Percentiles rank a stretch among this genome's conserved stretches.
Conservation (phyloP, 129 eudicot genomes). For the Flaveria sonorensis region DNA sequence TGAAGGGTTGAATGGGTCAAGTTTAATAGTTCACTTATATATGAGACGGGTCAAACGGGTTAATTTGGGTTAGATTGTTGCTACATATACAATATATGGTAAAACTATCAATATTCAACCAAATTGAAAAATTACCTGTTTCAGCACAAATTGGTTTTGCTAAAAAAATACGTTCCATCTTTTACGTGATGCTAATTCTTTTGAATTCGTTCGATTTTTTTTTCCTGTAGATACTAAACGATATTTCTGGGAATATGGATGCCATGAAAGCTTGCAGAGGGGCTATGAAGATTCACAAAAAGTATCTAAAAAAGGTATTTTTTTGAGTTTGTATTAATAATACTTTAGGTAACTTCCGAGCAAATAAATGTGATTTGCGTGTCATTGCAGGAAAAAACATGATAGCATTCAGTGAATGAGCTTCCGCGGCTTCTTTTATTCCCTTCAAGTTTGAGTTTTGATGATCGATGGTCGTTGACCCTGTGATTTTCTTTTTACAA, state of each 20-base stretch:
- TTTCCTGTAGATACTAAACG: slow-evolving; percentile 76
- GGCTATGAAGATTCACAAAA: slow-evolving; percentile 94
- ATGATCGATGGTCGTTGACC: slow-evolving; percentile 23
- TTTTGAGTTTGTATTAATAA: background rate
- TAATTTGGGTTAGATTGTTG: background rate
- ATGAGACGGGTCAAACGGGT: background rate
- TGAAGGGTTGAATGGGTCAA: background rate
- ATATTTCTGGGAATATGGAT: slow-evolving; percentile 78
- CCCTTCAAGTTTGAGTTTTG: slow-evolving; percentile 16
- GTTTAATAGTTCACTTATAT: no score
- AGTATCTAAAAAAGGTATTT: slow-evolving; percentile 71
- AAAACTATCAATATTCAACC: no score
- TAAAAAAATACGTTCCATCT: background rate
- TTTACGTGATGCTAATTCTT: background rate
- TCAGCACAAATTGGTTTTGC: background rate
- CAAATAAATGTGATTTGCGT: background rate
- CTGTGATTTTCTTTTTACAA: slow-evolving; percentile 22
- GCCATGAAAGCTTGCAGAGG: slow-evolving; percentile 81
- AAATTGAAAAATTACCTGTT: background rate
- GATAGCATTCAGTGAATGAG: slow-evolving; percentile 13
- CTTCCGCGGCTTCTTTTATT: slow-evolving; percentile 7
- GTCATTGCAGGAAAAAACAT: slow-evolving; percentile 21
- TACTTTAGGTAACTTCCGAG: background rate
- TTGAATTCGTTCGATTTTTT: slow-evolving; percentile 5
- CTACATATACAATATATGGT: no score